A percentile compares a stretch with the other conserved stretches of the same genome.
These are phyloP conservation scores for Ophiostoma triangulosporum DNA, from an alignment of 2,329 filamentous ascomycete species.

Conservation along the genomic window DNA sequence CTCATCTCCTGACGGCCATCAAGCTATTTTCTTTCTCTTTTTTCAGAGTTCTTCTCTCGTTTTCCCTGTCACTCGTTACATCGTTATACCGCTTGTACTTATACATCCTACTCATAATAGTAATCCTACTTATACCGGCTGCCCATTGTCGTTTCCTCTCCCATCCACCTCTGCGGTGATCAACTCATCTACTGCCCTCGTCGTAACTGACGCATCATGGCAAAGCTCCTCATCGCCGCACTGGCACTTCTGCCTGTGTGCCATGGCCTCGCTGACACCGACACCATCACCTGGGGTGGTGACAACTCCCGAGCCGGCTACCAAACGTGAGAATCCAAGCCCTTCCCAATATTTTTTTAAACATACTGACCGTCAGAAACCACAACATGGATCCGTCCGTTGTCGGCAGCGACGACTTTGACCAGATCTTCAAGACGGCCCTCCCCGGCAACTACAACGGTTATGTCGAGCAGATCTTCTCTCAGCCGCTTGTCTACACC, in stretches of 20 bases:
- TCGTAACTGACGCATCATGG: not conserved
- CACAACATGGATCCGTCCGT: conserved; percentile 51
- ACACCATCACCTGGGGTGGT: conserved; percentile 47
- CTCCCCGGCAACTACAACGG: conserved; percentile 40
- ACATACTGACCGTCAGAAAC: conserved; percentile 23
- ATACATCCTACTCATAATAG: too few species aligned
- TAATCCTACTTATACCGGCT: too few species aligned
- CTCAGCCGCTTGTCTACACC: conserved; percentile 36
- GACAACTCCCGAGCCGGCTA: conserved; percentile 41
- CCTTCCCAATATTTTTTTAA: not conserved
- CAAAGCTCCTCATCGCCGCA: conserved; percentile 5
- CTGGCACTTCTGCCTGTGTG: conserved; percentile 23
- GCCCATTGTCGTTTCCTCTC: not conserved
- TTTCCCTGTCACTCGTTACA: too few species aligned
- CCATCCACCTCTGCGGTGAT: not conserved
- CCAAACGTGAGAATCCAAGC: conserved; percentile 29
- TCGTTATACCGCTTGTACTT: too few species aligned
- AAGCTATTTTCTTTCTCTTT: not conserved
- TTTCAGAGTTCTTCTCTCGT: not conserved
- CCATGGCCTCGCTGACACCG: conserved; percentile 29
- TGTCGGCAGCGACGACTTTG: conserved; percentile 40
- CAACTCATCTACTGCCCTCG: not conserved
- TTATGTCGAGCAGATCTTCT: conserved; percentile 36
- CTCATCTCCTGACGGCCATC: not conserved
- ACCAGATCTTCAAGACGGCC: conserved; percentile 36